Evolutionary conservation across 306 rosid genomes (phyloP).

Genomic region (Citrullus mucosospermus): DNA sequence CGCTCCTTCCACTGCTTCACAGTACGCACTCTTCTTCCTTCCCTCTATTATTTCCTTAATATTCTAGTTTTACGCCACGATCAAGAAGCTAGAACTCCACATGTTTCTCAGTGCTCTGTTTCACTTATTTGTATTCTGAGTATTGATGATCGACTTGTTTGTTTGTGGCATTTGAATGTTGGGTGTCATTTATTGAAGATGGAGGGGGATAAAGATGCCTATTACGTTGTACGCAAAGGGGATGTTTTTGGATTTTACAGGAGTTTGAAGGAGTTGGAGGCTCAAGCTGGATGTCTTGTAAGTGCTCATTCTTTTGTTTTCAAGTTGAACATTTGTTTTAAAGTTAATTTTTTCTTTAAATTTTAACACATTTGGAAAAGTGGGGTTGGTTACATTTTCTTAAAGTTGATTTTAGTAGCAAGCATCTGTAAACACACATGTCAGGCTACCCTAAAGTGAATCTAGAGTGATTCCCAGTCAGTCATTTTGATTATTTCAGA

Average conservation of each 20-base stretch:
- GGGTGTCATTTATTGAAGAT: conserved; percentile 14
- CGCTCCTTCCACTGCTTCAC: neutral
- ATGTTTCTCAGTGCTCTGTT: neutral
- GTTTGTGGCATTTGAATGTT: conserved; percentile 2
- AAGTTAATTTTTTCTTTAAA: neutral
- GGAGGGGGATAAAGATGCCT: conserved; percentile 65
- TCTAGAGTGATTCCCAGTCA: neutral
- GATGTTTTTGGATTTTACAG: conserved; percentile 65
- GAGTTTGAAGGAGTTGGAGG: conserved; percentile 39
- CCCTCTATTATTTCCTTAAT: neutral
- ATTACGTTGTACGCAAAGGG: conserved; percentile 65
- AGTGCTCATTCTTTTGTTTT: neutral
- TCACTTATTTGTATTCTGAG: neutral
- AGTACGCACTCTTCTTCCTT: neutral
- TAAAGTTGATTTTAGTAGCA: no score
- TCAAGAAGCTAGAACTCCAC: neutral
- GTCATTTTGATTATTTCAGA: neutral
- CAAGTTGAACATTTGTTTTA: no score
- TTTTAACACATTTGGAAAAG: neutral
- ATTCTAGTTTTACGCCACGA: neutral
- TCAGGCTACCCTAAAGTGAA: neutral
- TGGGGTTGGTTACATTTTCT: no score
- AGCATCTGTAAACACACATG: neutral
- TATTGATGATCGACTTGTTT: neutral
- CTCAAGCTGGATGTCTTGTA: conserved; percentile 41